Conservation (phyloP, 106 monocot species). For the Apostasia shenzhenica region DNA sequence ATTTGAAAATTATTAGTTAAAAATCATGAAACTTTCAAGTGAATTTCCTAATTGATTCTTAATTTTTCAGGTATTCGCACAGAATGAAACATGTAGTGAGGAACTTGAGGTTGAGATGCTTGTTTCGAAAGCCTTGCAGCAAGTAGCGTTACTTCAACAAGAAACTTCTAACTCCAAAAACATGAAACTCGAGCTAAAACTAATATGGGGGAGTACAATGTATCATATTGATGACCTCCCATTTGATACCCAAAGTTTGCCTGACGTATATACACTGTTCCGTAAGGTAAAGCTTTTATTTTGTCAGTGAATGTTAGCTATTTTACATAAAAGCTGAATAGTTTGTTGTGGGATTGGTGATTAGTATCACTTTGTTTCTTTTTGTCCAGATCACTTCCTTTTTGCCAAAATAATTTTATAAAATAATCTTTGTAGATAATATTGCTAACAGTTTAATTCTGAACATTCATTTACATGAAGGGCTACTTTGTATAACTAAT, state of each 20-base stretch:
- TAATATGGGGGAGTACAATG: conserved; percentile 91
- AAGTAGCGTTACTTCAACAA: conserved; percentile 24
- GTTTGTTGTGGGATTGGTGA: no score
- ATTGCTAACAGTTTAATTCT: no score
- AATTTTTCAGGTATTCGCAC: conserved; percentile 60
- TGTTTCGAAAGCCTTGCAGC: conserved; percentile 42
- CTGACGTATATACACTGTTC: conserved; percentile 94
- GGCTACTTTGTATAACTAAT: no score
- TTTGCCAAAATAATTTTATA: no score
- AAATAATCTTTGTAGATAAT: no score
- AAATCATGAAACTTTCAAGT: no score
- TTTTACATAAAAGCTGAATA: no score
- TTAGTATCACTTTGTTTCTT: no score
- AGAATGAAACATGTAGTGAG: conserved; percentile 91
- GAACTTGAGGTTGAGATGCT: conserved; percentile 68
- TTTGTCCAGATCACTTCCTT: no score
- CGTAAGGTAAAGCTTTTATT: conserved; percentile 57
- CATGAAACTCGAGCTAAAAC: conserved; percentile 40
- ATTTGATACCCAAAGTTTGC: conserved; percentile 39
- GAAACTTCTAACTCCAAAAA: conserved; percentile 18
- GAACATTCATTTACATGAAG: no score
- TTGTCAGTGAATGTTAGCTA: no score
- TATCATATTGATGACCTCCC: conserved; percentile 96
- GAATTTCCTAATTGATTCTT: conserved; percentile 6
- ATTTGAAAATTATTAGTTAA: no score